These are phyloP conservation scores for Chalciporus sphaerocephalus DNA, from an alignment of 768 basidiomycete genomes.

Conservation along the genomic window DNA sequence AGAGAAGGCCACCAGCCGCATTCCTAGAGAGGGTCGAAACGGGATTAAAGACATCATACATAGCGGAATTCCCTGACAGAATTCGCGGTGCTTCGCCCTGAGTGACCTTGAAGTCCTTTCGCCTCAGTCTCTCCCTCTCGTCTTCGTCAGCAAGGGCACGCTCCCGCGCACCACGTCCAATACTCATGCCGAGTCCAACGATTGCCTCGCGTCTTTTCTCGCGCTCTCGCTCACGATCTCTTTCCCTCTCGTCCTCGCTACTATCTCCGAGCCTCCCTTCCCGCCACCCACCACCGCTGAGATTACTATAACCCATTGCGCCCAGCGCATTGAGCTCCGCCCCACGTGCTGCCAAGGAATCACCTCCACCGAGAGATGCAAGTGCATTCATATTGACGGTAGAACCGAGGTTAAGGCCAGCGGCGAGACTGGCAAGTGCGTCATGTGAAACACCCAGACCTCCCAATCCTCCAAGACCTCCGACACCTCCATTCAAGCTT, in stretches of 20 bases:
- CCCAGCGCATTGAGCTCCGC: slow-evolving; percentile 44
- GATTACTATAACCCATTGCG: slow-evolving; percentile 42
- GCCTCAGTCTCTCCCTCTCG: slow-evolving; percentile 50
- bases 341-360: slow-evolving; percentile 40
- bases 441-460: slow-evolving; percentile 28
- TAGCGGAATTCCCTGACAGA: slow-evolving; percentile 40
- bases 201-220: slow-evolving; percentile 40
- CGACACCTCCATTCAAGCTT: slow-evolving; percentile 25
- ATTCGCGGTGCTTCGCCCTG: slow-evolving; percentile 37
- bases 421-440: slow-evolving; percentile 26
- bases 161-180: slow-evolving; percentile 54
- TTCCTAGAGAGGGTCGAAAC: slow-evolving; percentile 36
- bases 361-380: slow-evolving; percentile 20
- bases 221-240: slow-evolving; percentile 45
- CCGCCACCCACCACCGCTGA: slow-evolving; percentile 28
- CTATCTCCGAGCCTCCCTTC: slow-evolving; percentile 34
- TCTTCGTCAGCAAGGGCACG: slow-evolving; percentile 58
- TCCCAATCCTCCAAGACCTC: slow-evolving; percentile 25
- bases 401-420: slow-evolving; percentile 27
- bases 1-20: slow-evolving; percentile 21
- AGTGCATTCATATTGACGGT: slow-evolving; percentile 27
- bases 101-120: slow-evolving; percentile 45
- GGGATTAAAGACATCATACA: slow-evolving; percentile 79
- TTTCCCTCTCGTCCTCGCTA: slow-evolving; percentile 37
- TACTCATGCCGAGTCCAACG: slow-evolving; percentile 33